Base-by-base conservation (phyloP, 140 eudicot species). In the Ambrosia hybrid region DNA sequence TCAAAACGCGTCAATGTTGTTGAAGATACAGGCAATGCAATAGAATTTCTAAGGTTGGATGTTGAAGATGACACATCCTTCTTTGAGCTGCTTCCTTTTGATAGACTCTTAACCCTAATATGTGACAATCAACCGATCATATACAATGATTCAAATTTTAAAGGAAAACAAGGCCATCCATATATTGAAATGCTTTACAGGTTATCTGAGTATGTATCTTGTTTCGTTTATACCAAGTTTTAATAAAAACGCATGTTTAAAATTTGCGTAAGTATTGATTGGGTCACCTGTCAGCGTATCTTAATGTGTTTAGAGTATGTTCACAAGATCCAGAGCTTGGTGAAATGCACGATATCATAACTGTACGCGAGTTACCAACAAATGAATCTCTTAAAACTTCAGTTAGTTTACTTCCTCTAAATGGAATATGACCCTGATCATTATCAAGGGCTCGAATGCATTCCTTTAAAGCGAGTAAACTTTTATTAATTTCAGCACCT, bases 401-500 rank as follows among this genome's bases (percentile, higher is more conserved):
- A 3, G 96, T 89, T 45, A 89, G 74, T 59, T 89, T 89, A 82
- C 96, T 89, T 70, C 96, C 96, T 72, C 96, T 82, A 48, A 89
- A 89, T 0, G 96, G 96, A 34, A 89, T 86, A 80, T 89, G 96
- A 59, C 85, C 86, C 39, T 86, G 92, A 57, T 89, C 92, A 48
- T 82, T 89, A 66, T 89, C 96, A 45, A 89, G 96, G 16, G 92
- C 96, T 79, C 96, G 59, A 51, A 89, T 89, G 73, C 96, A 89
- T 67, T 89, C 96, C 70, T 89, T 89, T 15, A 89, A 74, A 8
- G 96, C 92, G 9, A 89, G 86, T 62, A 89, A 86, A 45, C 96
- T 89, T 84, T 89, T 89, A 75, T 89, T 89, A 37, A 89, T 89
- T 73, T 86, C 96, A 49, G 96, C 92, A 36, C 96, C 96, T 79